phyloP scores from a whole-genome alignment of 768 basidiomycete genomes.

The Tricholomella constricta region DNA sequence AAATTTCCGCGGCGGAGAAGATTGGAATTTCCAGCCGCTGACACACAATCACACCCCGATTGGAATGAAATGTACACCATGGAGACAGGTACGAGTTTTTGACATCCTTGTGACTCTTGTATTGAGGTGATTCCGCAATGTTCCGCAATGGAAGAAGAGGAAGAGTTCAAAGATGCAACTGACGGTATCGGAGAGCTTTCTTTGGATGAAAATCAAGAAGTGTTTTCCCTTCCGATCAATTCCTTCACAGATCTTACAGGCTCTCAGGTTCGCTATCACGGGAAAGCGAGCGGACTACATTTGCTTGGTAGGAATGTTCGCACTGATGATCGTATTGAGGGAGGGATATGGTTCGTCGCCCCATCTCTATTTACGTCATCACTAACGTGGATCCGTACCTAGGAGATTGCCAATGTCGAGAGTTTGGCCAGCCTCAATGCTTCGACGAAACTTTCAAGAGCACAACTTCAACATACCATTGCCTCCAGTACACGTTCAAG shows the following conservation, averaged over 20 bases:
- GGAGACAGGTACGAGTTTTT: slow-evolving; percentile 31
- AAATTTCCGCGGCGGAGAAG: slow-evolving; percentile 17
- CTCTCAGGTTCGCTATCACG: slow-evolving; percentile 79
- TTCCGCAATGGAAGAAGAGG: slow-evolving; percentile 30
- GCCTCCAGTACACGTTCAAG: slow-evolving; percentile 64
- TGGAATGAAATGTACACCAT: slow-evolving; percentile 67
- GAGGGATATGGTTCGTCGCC: slow-evolving; percentile 61
- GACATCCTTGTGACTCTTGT: background rate
- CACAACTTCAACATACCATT: slow-evolving; percentile 48
- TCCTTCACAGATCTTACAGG: slow-evolving; percentile 2
- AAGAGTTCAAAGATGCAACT: slow-evolving; percentile 43
- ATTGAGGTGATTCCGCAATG: background rate
- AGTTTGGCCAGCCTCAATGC: slow-evolving; percentile 66
- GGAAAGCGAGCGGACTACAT: slow-evolving; percentile 74
- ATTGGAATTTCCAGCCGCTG: slow-evolving; percentile 35
- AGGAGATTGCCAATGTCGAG: slow-evolving; percentile 77
- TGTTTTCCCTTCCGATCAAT: slow-evolving; percentile 24
- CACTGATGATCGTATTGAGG: slow-evolving; percentile 66
- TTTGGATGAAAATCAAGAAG: slow-evolving; percentile 76
- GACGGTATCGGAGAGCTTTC: slow-evolving; percentile 72
- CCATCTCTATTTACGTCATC: slow-evolving; percentile 8
- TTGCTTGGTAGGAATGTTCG: slow-evolving; percentile 68
- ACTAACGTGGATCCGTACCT: slow-evolving; percentile 15
- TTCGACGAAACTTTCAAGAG: slow-evolving; percentile 43
- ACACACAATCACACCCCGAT: slow-evolving; percentile 36